Evolutionary conservation across 495 filamentous ascomycete genomes (phyloP).

Genomic region (Staphylotrichum tortipilum): DNA sequence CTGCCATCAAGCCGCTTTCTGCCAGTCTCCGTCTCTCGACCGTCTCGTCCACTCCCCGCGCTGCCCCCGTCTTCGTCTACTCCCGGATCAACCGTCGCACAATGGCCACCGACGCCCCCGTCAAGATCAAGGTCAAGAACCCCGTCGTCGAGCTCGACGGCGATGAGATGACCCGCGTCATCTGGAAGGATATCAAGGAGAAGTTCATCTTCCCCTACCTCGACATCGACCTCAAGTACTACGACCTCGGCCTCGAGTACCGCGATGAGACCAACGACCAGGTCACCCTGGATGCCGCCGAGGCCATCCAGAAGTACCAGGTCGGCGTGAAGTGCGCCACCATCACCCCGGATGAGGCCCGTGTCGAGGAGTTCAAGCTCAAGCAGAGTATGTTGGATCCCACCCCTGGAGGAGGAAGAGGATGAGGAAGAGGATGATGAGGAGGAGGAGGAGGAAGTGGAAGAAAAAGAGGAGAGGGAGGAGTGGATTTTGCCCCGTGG

Average conservation of each 20-base stretch:
- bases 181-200: constrained; percentile 97
- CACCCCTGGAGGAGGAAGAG: background rate
- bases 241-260: constrained; percentile 90
- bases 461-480: too few relatives aligned
- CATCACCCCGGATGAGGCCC: constrained; percentile 93
- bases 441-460: too few relatives aligned
- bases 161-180: constrained; percentile 99
- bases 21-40: constrained; percentile 9
- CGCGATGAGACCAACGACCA: constrained; percentile 93
- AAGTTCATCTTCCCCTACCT: constrained; percentile 95
- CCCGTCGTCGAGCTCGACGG: constrained; percentile 95
- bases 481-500: too few relatives aligned
- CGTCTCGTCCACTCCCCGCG: constrained; percentile 4
- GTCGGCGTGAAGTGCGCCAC: constrained; percentile 99
- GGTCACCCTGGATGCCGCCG: constrained; percentile 87
- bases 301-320: constrained; percentile 96
- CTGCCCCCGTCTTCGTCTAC: constrained; percentile 17
- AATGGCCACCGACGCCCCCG: constrained; percentile 28
- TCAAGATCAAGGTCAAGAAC: constrained; percentile 95
- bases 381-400: constrained; percentile 71
- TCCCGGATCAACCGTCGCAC: constrained; percentile 27
- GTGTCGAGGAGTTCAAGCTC: constrained; percentile 94
- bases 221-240: constrained; percentile 97
- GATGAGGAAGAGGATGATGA: too few relatives aligned
- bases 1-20: constrained; percentile 8